A percentile compares a stretch with the other conserved stretches of the same genome.
Conservation (phyloP, 345 rosid genomes). For the Angophora floribunda region DNA sequence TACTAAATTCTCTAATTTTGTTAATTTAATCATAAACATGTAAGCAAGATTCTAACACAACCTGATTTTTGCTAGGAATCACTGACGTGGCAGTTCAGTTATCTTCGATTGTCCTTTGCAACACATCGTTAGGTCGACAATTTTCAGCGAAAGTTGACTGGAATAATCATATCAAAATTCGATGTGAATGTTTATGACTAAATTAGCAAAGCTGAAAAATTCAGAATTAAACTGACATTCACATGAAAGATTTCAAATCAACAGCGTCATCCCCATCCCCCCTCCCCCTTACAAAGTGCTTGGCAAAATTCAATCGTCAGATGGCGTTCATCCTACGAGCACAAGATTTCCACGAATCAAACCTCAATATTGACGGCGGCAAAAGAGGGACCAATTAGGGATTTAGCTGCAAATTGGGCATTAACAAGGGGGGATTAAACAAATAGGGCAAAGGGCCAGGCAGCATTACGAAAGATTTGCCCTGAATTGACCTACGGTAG, state of each 20-base stretch:
- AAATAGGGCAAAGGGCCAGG: neutral
- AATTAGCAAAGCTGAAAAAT: neutral
- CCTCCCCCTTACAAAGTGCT: neutral
- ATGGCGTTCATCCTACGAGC: neutral
- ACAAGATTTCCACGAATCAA: neutral
- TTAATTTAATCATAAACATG: neutral
- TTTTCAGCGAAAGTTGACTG: fast-evolving
- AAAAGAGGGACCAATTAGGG: neutral
- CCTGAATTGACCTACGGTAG: neutral
- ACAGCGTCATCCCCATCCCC: neutral
- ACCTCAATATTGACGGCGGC: neutral
- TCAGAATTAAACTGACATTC: neutral
- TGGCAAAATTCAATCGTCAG: neutral
- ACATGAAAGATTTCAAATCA: neutral
- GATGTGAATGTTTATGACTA: fast-evolving
- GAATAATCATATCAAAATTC: neutral
- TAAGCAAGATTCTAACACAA: fast-evolving
- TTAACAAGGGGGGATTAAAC: neutral
- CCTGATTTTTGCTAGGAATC: neutral
- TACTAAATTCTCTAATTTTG: neutral
- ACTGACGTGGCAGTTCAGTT: neutral
- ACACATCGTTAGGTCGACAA: fast-evolving
- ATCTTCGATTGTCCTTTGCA: neutral
- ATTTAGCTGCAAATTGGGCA: neutral
- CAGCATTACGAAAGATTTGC: neutral